These are phyloP conservation scores for Chiua virens DNA, from an alignment of 768 basidiomycete species.

Conservation along the genomic window DNA sequence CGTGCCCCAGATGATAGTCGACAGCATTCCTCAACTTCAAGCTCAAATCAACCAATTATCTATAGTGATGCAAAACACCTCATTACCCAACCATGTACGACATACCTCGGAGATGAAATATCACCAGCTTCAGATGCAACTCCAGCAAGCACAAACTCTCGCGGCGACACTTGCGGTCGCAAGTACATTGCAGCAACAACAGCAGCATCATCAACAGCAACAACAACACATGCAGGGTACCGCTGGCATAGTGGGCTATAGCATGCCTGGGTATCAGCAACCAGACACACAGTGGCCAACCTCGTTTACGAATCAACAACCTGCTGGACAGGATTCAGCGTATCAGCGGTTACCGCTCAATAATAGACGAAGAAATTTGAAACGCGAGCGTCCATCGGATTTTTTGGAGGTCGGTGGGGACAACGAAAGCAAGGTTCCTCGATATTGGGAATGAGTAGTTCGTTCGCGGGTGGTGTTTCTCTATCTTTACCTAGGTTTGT, in stretches of 20 bases:
- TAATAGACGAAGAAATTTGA: slow-evolving; percentile 72
- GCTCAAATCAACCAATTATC: slow-evolving; percentile 82
- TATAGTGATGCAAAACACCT: slow-evolving; percentile 76
- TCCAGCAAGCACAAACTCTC: slow-evolving; percentile 77
- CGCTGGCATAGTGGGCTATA: slow-evolving; percentile 37
- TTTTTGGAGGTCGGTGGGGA: slow-evolving; percentile 75
- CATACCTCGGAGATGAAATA: slow-evolving; percentile 83
- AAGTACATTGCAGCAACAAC: slow-evolving; percentile 54
- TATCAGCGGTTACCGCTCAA: slow-evolving; percentile 84
- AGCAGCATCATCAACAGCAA: slow-evolving; percentile 38
- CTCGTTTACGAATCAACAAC: slow-evolving; percentile 63
- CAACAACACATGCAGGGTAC: slow-evolving; percentile 39
- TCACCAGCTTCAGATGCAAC: slow-evolving; percentile 75
- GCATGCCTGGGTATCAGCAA: slow-evolving; percentile 46
- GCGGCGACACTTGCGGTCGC: slow-evolving; percentile 63
- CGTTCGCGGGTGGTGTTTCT: not conserved
- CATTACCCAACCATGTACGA: slow-evolving; percentile 68
- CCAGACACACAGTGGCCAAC: slow-evolving; percentile 40
- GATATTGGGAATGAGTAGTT: slow-evolving; percentile 70
- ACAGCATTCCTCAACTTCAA: slow-evolving; percentile 79
- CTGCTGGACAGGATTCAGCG: slow-evolving; percentile 73
- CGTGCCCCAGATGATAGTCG: slow-evolving; percentile 68
- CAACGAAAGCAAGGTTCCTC: slow-evolving; percentile 59
- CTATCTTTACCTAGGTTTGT: slow-evolving; percentile 2
- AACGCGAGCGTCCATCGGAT: slow-evolving; percentile 82